phyloP scores from a whole-genome alignment of 2,329 filamentous ascomycete genomes.

The Gaeumannomyces sp. region DNA sequence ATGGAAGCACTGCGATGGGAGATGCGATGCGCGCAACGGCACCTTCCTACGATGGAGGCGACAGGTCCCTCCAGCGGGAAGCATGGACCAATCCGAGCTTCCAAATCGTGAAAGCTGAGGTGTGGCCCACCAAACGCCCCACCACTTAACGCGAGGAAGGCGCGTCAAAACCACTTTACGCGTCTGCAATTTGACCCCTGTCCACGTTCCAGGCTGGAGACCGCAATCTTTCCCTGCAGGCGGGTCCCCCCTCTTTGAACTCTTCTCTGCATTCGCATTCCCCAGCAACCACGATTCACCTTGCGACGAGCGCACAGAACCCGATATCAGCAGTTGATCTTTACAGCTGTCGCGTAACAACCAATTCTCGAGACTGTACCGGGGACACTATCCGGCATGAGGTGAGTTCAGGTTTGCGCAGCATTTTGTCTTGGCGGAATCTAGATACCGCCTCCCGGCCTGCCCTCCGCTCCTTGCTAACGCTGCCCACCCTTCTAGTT shows the following conservation, averaged over 20 bases:
- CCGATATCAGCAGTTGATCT: neutral
- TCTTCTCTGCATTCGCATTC: neutral
- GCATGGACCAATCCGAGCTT: conserved; percentile 7
- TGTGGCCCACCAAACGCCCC: conserved; percentile 3
- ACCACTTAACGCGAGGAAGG: neutral
- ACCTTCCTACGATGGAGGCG: too few species aligned
- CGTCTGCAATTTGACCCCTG: neutral
- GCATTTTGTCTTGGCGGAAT: neutral
- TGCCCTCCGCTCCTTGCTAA: neutral
- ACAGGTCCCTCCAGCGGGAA: neutral
- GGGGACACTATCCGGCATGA: neutral
- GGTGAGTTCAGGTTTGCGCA: neutral
- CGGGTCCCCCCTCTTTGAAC: conserved; percentile 11
- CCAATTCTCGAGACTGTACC: neutral
- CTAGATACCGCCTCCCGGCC: neutral
- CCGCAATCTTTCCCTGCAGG: too few species aligned
- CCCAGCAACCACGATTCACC: neutral
- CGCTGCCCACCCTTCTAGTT: conserved; percentile 42
- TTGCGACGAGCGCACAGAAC: neutral
- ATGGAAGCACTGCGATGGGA: neutral
- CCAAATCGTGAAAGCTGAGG: neutral
- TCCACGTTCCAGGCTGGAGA: neutral
- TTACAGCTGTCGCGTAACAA: neutral
- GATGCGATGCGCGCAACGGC: neutral
- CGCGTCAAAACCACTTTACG: neutral